phyloP scores from a whole-genome alignment of 1,284 basidiomycete genomes.

The Papiliotrema fonsecae region DNA sequence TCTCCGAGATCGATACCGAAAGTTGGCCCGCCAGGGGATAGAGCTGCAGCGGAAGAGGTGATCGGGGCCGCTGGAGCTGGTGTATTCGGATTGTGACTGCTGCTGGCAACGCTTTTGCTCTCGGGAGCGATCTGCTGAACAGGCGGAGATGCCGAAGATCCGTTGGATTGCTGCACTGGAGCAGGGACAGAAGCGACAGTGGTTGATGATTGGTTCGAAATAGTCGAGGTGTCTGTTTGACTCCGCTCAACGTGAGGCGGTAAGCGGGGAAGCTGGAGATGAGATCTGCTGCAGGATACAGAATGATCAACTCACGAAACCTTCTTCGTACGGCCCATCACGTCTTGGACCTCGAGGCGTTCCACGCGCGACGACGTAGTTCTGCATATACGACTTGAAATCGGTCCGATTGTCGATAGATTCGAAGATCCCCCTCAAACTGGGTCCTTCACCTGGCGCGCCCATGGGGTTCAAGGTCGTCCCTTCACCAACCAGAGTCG shows the following conservation, averaged over 20 bases:
- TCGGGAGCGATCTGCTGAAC: conserved; percentile 12
- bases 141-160: conserved; percentile 9
- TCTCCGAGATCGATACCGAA: conserved; percentile 89
- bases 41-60: too few species aligned
- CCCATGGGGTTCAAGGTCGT: conserved; percentile 54
- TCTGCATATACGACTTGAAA: conserved; percentile 96
- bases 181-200: neutral
- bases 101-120: too few species aligned
- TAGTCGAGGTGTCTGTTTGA: conserved; percentile 3
- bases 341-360: conserved; percentile 64
- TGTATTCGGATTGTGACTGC: too few species aligned
- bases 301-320: conserved; percentile 61
- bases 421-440: conserved; percentile 82
- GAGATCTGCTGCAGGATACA: neutral
- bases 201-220: too few species aligned
- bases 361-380: conserved; percentile 79
- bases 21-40: too few species aligned
- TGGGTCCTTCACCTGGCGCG: conserved; percentile 54
- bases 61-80: too few species aligned
- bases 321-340: conserved; percentile 78
- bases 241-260: conserved; percentile 39
- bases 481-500: conserved; percentile 84
- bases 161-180: neutral
- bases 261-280: conserved; percentile 31
- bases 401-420: conserved; percentile 89